These are phyloP conservation scores for Aspergillus persii DNA, from an alignment of 2,329 filamentous ascomycete species.

Conservation along the genomic window DNA sequence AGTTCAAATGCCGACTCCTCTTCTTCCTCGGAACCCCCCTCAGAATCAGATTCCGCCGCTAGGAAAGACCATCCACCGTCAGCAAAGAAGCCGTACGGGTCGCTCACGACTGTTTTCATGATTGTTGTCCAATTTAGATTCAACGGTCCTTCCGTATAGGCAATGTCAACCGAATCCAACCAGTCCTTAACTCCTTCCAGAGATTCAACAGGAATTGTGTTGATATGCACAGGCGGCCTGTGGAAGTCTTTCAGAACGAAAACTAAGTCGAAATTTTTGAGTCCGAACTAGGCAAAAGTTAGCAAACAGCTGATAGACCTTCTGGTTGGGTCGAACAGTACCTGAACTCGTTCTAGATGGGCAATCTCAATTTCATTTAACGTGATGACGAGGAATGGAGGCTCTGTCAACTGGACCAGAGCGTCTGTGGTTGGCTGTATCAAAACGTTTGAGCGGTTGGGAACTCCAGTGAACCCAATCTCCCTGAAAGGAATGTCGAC, in stretches of 20 bases:
- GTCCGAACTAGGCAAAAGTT: conserved; percentile 67
- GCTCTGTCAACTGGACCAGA: conserved; percentile 92
- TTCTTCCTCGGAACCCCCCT: conserved; percentile 72
- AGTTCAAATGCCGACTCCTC: conserved; percentile 93
- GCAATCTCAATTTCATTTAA: conserved; percentile 95
- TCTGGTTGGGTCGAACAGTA: conserved; percentile 21
- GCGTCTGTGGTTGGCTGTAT: conserved; percentile 97
- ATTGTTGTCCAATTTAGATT: conserved; percentile 99
- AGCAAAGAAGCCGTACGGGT: conserved; percentile 91
- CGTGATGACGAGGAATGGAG: conserved; percentile 93
- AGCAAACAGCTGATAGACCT: conserved; percentile 12
- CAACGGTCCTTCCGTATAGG: conserved; percentile 88
- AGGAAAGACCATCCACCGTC: conserved; percentile 97
- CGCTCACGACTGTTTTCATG: conserved; percentile 96
- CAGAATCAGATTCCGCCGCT: conserved; percentile 80
- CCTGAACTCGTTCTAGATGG: conserved; percentile 86
- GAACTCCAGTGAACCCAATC: conserved; percentile 94
- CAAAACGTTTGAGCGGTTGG: conserved; percentile 90
- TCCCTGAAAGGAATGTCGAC: conserved; percentile 97
- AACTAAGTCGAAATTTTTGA: conserved; percentile 99
- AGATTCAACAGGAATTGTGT: conserved; percentile 95
- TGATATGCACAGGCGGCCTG: conserved; percentile 87
- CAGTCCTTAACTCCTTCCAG: conserved; percentile 97
- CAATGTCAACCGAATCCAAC: conserved; percentile 92
- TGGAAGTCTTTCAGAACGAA: conserved; percentile 98